Conservation (phyloP, 768 basidiomycete species). For the Lentinula guzmanii region DNA sequence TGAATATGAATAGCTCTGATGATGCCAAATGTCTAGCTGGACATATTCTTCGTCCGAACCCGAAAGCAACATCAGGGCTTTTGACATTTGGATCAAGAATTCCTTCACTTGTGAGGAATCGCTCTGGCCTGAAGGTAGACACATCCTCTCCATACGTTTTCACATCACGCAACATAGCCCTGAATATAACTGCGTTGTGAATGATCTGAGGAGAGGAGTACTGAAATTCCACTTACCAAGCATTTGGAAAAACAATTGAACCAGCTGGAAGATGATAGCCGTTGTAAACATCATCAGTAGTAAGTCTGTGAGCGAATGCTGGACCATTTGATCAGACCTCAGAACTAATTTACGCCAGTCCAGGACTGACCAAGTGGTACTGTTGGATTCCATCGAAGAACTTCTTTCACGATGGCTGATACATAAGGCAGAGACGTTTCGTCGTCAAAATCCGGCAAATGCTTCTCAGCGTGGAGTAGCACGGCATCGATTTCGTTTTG, state of each 20-base stretch:
- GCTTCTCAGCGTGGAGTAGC: background rate
- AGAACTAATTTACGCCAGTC: too few species aligned
- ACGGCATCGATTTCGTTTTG: constrained; percentile 20
- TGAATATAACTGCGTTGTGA: constrained; percentile 4
- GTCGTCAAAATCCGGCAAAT: constrained; percentile 15
- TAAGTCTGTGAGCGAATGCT: constrained; percentile 16
- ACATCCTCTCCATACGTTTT: constrained; percentile 24
- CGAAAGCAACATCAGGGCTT: constrained; percentile 26
- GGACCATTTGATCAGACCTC: background rate
- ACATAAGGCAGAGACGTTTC: constrained; percentile 18
- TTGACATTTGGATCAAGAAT: constrained; percentile 19
- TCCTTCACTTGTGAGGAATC: constrained; percentile 28
- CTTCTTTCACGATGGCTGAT: constrained; percentile 18
- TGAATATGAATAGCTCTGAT: constrained; percentile 6
- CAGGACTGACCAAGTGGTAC: constrained; percentile 14
- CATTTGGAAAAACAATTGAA: constrained; percentile 17
- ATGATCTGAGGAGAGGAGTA: background rate
- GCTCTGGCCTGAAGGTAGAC: constrained; percentile 28
- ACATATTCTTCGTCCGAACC: constrained; percentile 26
- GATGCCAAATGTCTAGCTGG: constrained; percentile 8
- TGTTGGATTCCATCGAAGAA: constrained; percentile 20
- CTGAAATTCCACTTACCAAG: constrained; percentile 11
- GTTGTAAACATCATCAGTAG: constrained; percentile 18
- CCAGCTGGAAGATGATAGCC: constrained; percentile 21
- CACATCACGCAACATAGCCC: constrained; percentile 33